A percentile compares a stretch with the other conserved stretches of the same genome.
phyloP scores from a whole-genome alignment of 1,139 yeast genomes.

The Saccharomycopsis crataegensis region DNA sequence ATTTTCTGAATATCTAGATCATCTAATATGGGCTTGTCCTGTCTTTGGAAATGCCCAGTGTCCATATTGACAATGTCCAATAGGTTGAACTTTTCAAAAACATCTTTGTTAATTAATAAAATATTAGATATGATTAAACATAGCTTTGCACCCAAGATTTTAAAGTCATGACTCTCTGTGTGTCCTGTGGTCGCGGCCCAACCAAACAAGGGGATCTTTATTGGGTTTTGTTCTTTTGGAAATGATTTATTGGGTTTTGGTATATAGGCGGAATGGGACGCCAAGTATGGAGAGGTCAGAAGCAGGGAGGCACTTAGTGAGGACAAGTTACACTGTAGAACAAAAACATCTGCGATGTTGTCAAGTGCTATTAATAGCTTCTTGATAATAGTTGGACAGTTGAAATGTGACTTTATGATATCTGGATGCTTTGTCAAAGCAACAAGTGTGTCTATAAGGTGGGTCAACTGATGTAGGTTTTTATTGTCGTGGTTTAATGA shows the following conservation, averaged over 20 bases:
- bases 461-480: conserved; percentile 2
- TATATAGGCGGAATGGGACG: too few relatives aligned
- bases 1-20: background rate
- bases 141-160: background rate
- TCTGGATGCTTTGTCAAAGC: conserved; percentile 4
- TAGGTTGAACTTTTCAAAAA: conserved; percentile 6
- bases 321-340: background rate
- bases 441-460: conserved; percentile 2
- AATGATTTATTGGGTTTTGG: too few relatives aligned
- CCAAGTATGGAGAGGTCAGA: too few relatives aligned
- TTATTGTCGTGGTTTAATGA: background rate
- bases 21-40: background rate
- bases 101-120: conserved; percentile 5
- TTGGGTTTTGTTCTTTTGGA: background rate
- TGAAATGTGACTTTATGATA: background rate
- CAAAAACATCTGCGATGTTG: background rate
- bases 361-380: conserved; percentile 6
- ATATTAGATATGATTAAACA: conserved; percentile 8
- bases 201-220: background rate
- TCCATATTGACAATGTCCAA: too few relatives aligned
- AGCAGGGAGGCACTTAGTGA: too few relatives aligned
- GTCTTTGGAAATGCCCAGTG: too few relatives aligned
- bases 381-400: background rate
- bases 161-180: background rate
- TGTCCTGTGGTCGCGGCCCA: background rate